These are phyloP conservation scores for Cucumis melo DNA, from an alignment of 306 rosid species.

Conservation along the genomic window DNA sequence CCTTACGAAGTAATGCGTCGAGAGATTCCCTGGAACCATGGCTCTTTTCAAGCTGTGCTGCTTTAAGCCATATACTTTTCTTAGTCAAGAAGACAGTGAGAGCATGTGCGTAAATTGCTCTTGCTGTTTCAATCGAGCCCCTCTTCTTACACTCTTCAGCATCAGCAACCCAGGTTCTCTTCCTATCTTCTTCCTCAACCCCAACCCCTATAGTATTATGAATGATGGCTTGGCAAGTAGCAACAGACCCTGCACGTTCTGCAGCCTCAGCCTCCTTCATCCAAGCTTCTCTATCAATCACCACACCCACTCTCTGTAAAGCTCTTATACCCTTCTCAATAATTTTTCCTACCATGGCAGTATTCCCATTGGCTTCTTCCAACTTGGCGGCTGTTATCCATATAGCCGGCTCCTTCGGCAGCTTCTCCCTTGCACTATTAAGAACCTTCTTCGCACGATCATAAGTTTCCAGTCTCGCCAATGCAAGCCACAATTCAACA, in stretches of 20 bases:
- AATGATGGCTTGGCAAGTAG: conserved; percentile 65
- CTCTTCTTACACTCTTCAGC: conserved; percentile 92
- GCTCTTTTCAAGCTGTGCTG: conserved; percentile 90
- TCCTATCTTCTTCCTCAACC: conserved; percentile 91
- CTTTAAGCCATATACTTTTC: conserved; percentile 95
- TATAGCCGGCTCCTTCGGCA: conserved; percentile 75
- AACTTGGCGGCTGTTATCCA: conserved; percentile 89
- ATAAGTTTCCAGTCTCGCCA: conserved; percentile 78
- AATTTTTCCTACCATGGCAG: conserved; percentile 67
- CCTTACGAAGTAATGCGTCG: conserved; percentile 75
- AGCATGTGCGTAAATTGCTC: conserved; percentile 82
- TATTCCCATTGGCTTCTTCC: conserved; percentile 90
- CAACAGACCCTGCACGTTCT: conserved; percentile 73
- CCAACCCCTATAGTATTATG: conserved; percentile 65
- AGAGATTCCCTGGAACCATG: conserved; percentile 86
- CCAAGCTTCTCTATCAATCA: conserved; percentile 75
- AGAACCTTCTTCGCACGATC: conserved; percentile 76
- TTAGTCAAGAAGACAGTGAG: conserved; percentile 73
- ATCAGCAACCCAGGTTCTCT: conserved; percentile 95
- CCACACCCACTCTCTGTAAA: conserved; percentile 67
- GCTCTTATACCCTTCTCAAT: conserved; percentile 86
- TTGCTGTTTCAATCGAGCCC: conserved; percentile 79
- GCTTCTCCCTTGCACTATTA: conserved; percentile 67
- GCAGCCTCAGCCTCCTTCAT: conserved; percentile 96
- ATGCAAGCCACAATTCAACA: conserved; percentile 85